These are phyloP conservation scores for Alternaria panax DNA, from an alignment of 2,329 filamentous ascomycete genomes.

Conservation along the genomic window DNA sequence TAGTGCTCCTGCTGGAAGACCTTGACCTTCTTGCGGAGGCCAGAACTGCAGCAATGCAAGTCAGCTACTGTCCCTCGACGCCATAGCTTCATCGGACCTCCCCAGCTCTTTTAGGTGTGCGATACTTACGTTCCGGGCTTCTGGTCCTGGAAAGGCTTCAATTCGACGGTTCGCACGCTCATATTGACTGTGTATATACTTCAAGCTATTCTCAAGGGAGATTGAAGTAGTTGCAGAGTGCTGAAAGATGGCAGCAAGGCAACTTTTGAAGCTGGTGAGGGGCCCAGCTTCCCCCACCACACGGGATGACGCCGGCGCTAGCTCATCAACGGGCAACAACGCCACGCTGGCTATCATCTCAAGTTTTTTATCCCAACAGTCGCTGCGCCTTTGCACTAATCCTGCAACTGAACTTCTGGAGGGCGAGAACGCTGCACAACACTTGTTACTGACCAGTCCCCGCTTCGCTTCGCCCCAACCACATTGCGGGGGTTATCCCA, in stretches of 20 bases:
- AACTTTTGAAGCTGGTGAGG: slow-evolving; percentile 43
- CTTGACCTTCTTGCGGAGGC: slow-evolving; percentile 98
- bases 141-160: slow-evolving; percentile 91
- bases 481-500: neutral
- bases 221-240: slow-evolving; percentile 31
- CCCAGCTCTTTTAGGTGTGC: neutral
- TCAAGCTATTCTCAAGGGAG: slow-evolving; percentile 28
- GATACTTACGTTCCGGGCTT: slow-evolving; percentile 95
- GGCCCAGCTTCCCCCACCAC: slow-evolving; percentile 35
- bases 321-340: slow-evolving; percentile 19
- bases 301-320: slow-evolving; percentile 42
- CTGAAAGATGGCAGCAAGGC: slow-evolving; percentile 20
- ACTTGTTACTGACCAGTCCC: neutral
- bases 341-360: slow-evolving; percentile 13
- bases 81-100: slow-evolving; percentile 9
- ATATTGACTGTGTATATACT: slow-evolving; percentile 52
- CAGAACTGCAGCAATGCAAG: slow-evolving; percentile 69
- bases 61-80: slow-evolving; percentile 34
- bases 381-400: slow-evolving; percentile 5
- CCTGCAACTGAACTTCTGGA: slow-evolving; percentile 6
- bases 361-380: slow-evolving; percentile 21
- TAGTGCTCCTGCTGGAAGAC: slow-evolving; percentile 96
- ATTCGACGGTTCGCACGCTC: slow-evolving; percentile 79
- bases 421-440: slow-evolving; percentile 7
- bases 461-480: neutral